Percentiles rank a stretch among this genome's conserved stretches.
Conservation (phyloP, 345 rosid genomes). For the Lumnitzera racemosa region DNA sequence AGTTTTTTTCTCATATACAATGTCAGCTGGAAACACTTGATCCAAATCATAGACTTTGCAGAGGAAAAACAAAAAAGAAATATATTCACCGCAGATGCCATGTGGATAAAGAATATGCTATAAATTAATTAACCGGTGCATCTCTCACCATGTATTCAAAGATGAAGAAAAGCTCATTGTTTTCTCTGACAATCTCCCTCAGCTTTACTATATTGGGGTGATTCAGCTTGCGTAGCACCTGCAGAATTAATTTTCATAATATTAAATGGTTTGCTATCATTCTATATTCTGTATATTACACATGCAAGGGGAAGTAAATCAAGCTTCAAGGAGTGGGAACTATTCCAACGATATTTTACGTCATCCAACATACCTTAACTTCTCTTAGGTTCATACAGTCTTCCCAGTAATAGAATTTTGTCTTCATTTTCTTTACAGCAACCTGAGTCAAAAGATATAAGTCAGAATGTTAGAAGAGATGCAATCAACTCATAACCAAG, state of each 20-base stretch:
- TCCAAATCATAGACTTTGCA: no score
- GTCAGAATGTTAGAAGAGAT: not conserved
- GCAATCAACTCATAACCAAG: not conserved
- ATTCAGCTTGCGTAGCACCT: constrained; percentile 85
- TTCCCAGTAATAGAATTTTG: constrained; percentile 88
- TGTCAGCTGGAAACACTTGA: no score
- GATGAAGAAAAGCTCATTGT: constrained; percentile 79
- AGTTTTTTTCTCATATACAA: no score
- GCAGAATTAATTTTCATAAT: constrained; percentile 12
- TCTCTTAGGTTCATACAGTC: constrained; percentile 85
- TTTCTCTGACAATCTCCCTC: constrained; percentile 89
- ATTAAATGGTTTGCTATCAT: no score
- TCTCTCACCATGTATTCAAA: constrained; percentile 85
- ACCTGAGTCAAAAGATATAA: constrained; percentile 35
- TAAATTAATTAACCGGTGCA: not conserved
- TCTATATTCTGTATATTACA: no score
- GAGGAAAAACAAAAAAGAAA: no score
- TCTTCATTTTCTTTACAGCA: constrained; percentile 97
- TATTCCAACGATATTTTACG: not conserved
- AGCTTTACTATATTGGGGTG: constrained; percentile 83
- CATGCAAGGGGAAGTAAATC: no score
- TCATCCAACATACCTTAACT: constrained; percentile 53
- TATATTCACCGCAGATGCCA: no score
- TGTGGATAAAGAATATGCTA: no score
- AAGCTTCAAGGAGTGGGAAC: no score